These are phyloP conservation scores for Fomitopsis serialis DNA, from an alignment of 768 basidiomycete genomes.

Conservation along the genomic window DNA sequence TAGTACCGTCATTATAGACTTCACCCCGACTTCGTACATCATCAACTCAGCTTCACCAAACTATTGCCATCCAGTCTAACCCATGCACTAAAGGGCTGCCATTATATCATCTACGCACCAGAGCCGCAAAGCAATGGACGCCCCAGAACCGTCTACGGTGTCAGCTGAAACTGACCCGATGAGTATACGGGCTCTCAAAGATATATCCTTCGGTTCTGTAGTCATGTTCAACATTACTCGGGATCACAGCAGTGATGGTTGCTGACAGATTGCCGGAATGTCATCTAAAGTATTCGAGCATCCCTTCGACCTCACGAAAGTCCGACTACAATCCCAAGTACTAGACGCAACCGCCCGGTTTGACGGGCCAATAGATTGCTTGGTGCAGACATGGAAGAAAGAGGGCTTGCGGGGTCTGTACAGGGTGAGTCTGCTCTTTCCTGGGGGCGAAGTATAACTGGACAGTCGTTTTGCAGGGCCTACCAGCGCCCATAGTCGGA, in stretches of 20 bases:
- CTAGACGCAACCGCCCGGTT: conserved; percentile 67
- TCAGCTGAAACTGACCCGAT: conserved; percentile 6
- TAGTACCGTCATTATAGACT: too few species aligned
- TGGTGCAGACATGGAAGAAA: conserved; percentile 69
- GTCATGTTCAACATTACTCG: background rate
- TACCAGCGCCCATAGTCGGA: conserved; percentile 87
- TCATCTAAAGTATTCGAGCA: conserved; percentile 87
- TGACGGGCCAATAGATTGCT: conserved; percentile 83
- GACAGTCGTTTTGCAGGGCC: conserved; percentile 40
- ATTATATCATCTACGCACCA: too few species aligned
- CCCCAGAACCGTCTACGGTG: background rate
- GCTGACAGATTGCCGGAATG: conserved; percentile 73
- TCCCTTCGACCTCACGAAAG: conserved; percentile 94
- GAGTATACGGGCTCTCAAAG: conserved; percentile 18
- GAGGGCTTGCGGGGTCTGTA: conserved; percentile 87
- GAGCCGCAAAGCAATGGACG: too few species aligned
- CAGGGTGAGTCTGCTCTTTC: conserved; percentile 48
- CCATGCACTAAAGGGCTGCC: too few species aligned
- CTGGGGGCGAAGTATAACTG: background rate
- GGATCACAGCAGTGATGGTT: background rate
- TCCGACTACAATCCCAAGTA: conserved; percentile 88
- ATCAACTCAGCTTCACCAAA: too few species aligned
- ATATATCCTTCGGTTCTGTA: conserved; percentile 18
- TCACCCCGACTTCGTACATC: too few species aligned
- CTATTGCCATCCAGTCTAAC: too few species aligned